A percentile compares a stretch with the other conserved stretches of the same genome.
These are phyloP conservation scores for Suillus paluster DNA, from an alignment of 768 basidiomycete genomes.

Conservation along the genomic window DNA sequence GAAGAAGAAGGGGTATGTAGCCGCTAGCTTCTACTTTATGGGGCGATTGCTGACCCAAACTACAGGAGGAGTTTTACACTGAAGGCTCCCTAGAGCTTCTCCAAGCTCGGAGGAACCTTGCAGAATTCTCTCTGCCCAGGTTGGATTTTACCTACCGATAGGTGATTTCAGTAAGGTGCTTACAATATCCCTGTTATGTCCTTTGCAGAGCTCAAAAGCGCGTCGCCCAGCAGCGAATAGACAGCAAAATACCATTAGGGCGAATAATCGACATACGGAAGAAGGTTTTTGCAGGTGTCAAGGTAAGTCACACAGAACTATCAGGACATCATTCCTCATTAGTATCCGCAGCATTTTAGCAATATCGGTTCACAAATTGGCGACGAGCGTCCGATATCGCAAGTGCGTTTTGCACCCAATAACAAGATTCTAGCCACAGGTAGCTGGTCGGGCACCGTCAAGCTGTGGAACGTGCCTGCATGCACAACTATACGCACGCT, in stretches of 20 bases:
- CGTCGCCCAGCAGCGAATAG: conserved; percentile 89
- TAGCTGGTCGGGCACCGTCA: conserved; percentile 95
- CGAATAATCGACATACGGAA: conserved; percentile 93
- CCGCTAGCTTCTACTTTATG: neutral
- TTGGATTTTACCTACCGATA: conserved; percentile 69
- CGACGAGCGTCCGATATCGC: conserved; percentile 92
- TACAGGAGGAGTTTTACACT: conserved; percentile 93
- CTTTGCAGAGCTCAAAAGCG: conserved; percentile 91
- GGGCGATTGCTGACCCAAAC: conserved; percentile 9
- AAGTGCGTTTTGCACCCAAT: conserved; percentile 94
- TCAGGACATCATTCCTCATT: neutral
- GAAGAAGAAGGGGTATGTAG: conserved; percentile 66
- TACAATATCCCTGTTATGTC: conserved; percentile 54
- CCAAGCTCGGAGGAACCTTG: conserved; percentile 82
- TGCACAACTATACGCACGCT: conserved; percentile 80
- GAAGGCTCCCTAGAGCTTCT: conserved; percentile 88
- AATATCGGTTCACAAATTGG: conserved; percentile 98
- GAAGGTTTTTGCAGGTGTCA: conserved; percentile 86
- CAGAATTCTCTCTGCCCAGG: conserved; percentile 95
- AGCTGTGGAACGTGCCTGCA: conserved; percentile 93
- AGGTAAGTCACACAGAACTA: conserved; percentile 52
- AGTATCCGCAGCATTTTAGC: conserved; percentile 68
- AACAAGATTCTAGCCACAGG: conserved; percentile 87
- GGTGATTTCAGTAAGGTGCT: conserved; percentile 72
- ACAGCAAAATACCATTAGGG: conserved; percentile 84